phyloP scores from a whole-genome alignment of 202 grass and related monocot species.

The Brachypodium distachyon region DNA sequence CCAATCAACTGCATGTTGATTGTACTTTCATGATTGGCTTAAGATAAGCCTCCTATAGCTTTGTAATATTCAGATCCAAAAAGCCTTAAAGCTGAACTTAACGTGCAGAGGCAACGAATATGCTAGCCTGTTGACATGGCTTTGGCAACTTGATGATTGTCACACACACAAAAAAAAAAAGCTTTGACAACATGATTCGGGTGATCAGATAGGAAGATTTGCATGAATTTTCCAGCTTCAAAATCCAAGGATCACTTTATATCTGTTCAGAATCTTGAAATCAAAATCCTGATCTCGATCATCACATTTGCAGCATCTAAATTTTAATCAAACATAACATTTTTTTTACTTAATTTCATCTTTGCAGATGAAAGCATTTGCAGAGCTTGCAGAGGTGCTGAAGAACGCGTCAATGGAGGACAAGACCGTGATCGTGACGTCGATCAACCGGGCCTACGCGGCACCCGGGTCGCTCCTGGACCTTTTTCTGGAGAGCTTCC shows the following conservation, averaged over 20 bases:
- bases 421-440: conserved; percentile 62
- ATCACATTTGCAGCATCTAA: not conserved
- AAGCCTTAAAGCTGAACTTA: conserved; percentile 15
- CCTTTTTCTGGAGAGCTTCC: conserved; percentile 78
- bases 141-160: too few relatives aligned
- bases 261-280: not conserved
- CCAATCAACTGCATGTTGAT: not conserved
- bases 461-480: conserved; percentile 51
- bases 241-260: not conserved
- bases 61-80: not conserved
- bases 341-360: not conserved
- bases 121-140: conserved; percentile 15
- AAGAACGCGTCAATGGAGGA: conserved; percentile 62
- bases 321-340: not conserved
- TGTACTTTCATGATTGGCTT: not conserved
- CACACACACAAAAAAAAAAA: too few relatives aligned
- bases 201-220: not conserved
- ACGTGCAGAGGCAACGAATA: conserved; percentile 31
- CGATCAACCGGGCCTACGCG: conserved; percentile 62
- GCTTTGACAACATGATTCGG: not conserved
- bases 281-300: not conserved
- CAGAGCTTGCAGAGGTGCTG: conserved; percentile 26
- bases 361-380: conserved; percentile 12
- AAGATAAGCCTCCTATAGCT: not conserved
- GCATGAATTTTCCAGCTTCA: not conserved